Evolutionary conservation across 208 protist genomes (phyloP), one percentile per base, ranked within the genome.

Genomic region (Leptomonas pyrrhocoris): DNA sequence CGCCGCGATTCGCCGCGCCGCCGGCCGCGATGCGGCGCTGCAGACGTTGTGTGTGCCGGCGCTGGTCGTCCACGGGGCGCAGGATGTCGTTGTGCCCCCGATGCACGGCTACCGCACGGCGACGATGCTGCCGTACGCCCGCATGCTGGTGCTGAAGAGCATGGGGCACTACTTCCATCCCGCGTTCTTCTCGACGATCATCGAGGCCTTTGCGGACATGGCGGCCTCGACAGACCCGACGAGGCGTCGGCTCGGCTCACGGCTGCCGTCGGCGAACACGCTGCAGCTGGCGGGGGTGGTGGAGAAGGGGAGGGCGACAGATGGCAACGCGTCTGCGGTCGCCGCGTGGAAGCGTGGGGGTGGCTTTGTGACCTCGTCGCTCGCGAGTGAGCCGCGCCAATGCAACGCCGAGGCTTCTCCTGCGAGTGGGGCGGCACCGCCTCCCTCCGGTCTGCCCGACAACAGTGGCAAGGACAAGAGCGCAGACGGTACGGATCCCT

Each of bases 141-240:
- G 84, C 27, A 45, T 92, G 58, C 72, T 93, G 30, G 68, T 93
- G 23, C 61, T 92, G 38, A 83, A 89, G 65, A 85, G 72, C 56
- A 92, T 94, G 89, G 89, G 86, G 2, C 89, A 94, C 69, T 94
- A 93, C 79, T 88, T 94, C 65, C 86, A 94, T 58, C 89, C 86
- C 15, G 82, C 80, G 19, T 92, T 90, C 53, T 94, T 89, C 43
- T 54, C 71, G 5, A 69, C 83, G 1, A 80, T 94, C n/a, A 66
- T 86, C n/a, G 53, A 56, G 7, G 78, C 73, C 0, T 83, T 83
- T 53, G 79, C 53, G 34, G 73, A 76, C 45, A 72, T 80, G 73
- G 79, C 79, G 0, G 55, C 76, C 43, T 70, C 71, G 13, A 83
- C 81, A 0, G 71, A 76, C 27, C 50, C 66, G 8, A 28, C 59